A percentile compares a stretch with the other conserved stretches of the same genome.
Conservation (phyloP, 1,139 yeast genomes). For the Zygosaccharomyces pseudobailii region DNA sequence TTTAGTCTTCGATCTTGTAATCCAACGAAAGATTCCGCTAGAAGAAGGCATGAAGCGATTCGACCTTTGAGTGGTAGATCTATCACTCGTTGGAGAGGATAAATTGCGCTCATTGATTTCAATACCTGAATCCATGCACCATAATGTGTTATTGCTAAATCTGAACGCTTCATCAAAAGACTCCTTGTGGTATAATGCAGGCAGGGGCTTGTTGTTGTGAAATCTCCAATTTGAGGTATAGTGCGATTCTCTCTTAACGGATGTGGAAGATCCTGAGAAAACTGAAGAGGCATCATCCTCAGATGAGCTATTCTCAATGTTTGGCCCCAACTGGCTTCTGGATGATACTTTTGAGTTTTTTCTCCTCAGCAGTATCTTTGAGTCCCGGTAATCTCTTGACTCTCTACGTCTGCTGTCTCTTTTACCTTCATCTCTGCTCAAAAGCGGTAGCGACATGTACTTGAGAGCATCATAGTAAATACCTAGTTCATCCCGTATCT, state of each 20-base stretch:
- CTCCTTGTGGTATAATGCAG: conserved; percentile 23
- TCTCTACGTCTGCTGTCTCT: background rate
- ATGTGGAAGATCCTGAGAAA: conserved; percentile 7
- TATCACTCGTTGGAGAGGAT: conserved; percentile 1
- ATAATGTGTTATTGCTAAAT: conserved; percentile 16
- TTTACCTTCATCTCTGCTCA: conserved; percentile 2
- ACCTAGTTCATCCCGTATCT: conserved; percentile 12
- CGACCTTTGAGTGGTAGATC: background rate
- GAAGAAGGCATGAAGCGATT: conserved; percentile 3
- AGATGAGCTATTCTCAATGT: conserved; percentile 6
- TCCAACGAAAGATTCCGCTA: conserved; percentile 12
- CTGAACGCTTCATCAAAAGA: conserved; percentile 19
- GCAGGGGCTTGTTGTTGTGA: conserved; percentile 23
- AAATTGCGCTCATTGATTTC: conserved; percentile 9
- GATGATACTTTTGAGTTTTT: conserved; percentile 8
- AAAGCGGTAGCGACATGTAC: conserved; percentile 14
- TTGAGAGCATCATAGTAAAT: conserved; percentile 13
- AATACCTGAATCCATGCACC: conserved; percentile 25
- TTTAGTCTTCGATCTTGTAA: conserved; percentile 10
- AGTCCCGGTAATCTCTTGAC: background rate
- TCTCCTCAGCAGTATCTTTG: background rate
- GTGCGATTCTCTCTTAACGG: conserved; percentile 9
- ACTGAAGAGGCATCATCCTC: conserved; percentile 11
- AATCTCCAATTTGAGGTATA: conserved; percentile 24
- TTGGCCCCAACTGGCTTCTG: conserved; percentile 4